Conservation (phyloP, 495 filamentous ascomycete species). For the Cudoniella acicularis region DNA sequence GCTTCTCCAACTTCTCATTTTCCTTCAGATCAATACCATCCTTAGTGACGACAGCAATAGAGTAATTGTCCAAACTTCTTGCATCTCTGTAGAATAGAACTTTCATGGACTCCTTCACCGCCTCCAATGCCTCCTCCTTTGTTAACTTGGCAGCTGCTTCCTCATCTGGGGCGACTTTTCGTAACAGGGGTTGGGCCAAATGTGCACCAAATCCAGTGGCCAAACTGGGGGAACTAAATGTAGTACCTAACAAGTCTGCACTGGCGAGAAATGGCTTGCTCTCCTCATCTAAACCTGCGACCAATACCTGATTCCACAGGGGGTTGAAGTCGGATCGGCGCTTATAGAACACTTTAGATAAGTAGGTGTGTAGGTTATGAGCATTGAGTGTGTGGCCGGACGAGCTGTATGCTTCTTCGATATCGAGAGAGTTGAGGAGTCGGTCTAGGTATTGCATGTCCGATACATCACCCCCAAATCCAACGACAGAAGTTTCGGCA, state of each 20-base stretch:
- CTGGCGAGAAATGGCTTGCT: slow-evolving; percentile 82
- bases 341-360: slow-evolving; percentile 90
- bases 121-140: slow-evolving; percentile 72
- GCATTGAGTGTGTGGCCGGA: slow-evolving; percentile 61
- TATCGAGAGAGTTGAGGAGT: slow-evolving; percentile 77
- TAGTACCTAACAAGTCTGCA: slow-evolving; percentile 90
- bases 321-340: slow-evolving; percentile 94
- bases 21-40: slow-evolving; percentile 80
- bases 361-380: slow-evolving; percentile 93
- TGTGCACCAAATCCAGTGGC: slow-evolving; percentile 93
- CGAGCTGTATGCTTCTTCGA: slow-evolving; percentile 75
- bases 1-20: slow-evolving; percentile 65
- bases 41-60: slow-evolving; percentile 82
- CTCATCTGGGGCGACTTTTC: slow-evolving; percentile 78
- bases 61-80: slow-evolving; percentile 85
- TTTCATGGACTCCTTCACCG: slow-evolving; percentile 92
- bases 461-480: slow-evolving; percentile 90
- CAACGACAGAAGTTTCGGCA: slow-evolving; percentile 69
- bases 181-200: slow-evolving; percentile 87
- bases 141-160: slow-evolving; percentile 62
- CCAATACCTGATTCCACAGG: slow-evolving; percentile 91
- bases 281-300: slow-evolving; percentile 79
- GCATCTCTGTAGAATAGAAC: slow-evolving; percentile 97
- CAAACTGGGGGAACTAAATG: slow-evolving; percentile 78
- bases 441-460: slow-evolving; percentile 99